A percentile compares a stretch with the other conserved stretches of the same genome.
These are phyloP conservation scores for Spongiforma sp. DNA, from an alignment of 1,284 basidiomycete species.

Conservation along the genomic window DNA sequence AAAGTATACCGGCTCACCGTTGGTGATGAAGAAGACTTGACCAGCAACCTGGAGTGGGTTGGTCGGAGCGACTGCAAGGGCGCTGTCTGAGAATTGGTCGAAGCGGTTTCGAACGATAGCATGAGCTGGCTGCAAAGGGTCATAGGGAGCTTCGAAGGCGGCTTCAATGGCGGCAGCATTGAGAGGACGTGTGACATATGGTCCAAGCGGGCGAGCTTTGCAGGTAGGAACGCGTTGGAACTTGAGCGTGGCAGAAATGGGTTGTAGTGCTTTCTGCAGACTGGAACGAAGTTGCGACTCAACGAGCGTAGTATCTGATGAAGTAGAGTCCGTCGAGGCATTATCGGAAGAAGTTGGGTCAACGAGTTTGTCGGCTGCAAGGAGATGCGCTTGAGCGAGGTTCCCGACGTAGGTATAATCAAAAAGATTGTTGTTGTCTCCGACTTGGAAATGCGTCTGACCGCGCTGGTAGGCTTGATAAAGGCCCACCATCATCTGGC, in stretches of 20 bases:
- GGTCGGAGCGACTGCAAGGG: slow-evolving; percentile 54
- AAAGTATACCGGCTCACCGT: slow-evolving; percentile 95
- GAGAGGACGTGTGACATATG: slow-evolving; percentile 65
- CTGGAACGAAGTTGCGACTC: slow-evolving; percentile 28
- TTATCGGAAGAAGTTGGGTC: slow-evolving; percentile 36
- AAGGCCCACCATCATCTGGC: slow-evolving; percentile 85
- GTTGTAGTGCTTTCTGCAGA: slow-evolving; percentile 63
- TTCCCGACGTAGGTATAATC: slow-evolving; percentile 99
- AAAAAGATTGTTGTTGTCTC: slow-evolving; percentile 92
- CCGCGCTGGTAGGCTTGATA: slow-evolving; percentile 82
- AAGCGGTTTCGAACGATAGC: slow-evolving; percentile 80
- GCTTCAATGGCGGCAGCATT: slow-evolving; percentile 64
- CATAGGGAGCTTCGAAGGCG: slow-evolving; percentile 62
- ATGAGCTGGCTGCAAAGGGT: slow-evolving; percentile 48
- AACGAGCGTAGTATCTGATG: slow-evolving; percentile 28
- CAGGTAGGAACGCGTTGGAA: slow-evolving; percentile 76
- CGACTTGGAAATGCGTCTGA: slow-evolving; percentile 94
- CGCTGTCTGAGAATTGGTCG: slow-evolving; percentile 67
- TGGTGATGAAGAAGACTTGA: slow-evolving; percentile 97
- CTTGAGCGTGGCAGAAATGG: slow-evolving; percentile 69
- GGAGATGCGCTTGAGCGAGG: slow-evolving; percentile 92
- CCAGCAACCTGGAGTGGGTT: slow-evolving; percentile 84
- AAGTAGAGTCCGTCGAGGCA: slow-evolving; percentile 5
- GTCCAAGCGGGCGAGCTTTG: slow-evolving; percentile 79
- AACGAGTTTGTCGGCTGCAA: slow-evolving; percentile 88